Conservation (phyloP, 805 yeast species). For the Millerago galiae region DNA sequence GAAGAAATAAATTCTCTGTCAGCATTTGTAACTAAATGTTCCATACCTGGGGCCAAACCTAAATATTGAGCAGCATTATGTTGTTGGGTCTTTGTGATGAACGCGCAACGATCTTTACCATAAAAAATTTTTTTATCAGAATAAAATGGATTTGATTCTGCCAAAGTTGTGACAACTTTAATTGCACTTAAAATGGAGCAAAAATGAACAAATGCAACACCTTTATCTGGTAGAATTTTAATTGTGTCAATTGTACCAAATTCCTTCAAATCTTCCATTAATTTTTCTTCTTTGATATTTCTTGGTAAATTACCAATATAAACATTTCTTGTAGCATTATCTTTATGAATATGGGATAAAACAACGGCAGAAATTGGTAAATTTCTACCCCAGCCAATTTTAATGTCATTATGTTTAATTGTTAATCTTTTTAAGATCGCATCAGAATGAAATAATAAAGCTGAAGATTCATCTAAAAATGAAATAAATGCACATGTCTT, state of each 20-base stretch:
- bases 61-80: constrained; percentile 94
- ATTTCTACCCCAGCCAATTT: constrained; percentile 92
- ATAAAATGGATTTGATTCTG: constrained; percentile 59
- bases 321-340: constrained; percentile 91
- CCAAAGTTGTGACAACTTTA: constrained; percentile 71
- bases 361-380: constrained; percentile 70
- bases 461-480: constrained; percentile 82
- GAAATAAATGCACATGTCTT: constrained; percentile 88
- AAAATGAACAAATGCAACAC: constrained; percentile 88
- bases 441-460: constrained; percentile 88
- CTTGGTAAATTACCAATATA: constrained; percentile 77
- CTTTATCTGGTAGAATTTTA: constrained; percentile 72
- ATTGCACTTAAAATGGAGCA: constrained; percentile 82
- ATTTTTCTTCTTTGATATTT: constrained; percentile 57
- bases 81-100: constrained; percentile 90
- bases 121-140: constrained; percentile 74
- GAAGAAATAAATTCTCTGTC: constrained; percentile 53
- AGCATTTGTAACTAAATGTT: constrained; percentile 67
- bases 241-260: constrained; percentile 85
- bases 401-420: constrained; percentile 73
- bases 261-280: constrained; percentile 56
- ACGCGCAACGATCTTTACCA: constrained; percentile 94
- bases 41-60: constrained; percentile 87
- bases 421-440: constrained; percentile 79
- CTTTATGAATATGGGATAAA: constrained; percentile 66